Evolutionary conservation across 2,329 filamentous ascomycete species (phyloP).

Genomic region (Cladorrhinum sp.): DNA sequence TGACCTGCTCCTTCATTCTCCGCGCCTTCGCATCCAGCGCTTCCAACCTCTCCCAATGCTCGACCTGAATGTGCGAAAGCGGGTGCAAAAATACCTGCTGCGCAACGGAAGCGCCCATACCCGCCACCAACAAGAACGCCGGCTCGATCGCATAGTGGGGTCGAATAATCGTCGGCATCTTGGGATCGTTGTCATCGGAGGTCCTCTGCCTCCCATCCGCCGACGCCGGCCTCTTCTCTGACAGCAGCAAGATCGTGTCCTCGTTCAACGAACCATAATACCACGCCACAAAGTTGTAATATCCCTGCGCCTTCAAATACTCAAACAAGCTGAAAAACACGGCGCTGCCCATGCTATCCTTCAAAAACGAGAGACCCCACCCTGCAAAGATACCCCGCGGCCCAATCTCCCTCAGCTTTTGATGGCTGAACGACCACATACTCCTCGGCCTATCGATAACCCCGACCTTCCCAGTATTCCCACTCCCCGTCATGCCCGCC

Average conservation of each 20-base stretch:
- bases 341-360: conserved; percentile 67
- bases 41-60: conserved; percentile 71
- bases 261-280: conserved; percentile 62
- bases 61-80: conserved; percentile 65
- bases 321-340: conserved; percentile 75
- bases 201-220: conserved; percentile 12
- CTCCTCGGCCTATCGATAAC: conserved; percentile 45
- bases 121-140: conserved; percentile 65
- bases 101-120: conserved; percentile 63
- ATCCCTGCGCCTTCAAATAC: conserved; percentile 69
- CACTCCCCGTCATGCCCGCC: conserved; percentile 38
- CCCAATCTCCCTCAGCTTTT: conserved; percentile 69
- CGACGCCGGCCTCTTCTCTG: conserved; percentile 42
- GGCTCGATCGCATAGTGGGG: conserved; percentile 76
- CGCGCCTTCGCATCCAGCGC: conserved; percentile 62
- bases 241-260: conserved; percentile 49
- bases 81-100: conserved; percentile 72
- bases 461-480: conserved; percentile 28
- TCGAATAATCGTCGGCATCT: conserved; percentile 52
- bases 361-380: conserved; percentile 65
- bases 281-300: conserved; percentile 68
- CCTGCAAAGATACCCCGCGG: conserved; percentile 70
- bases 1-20: conserved; percentile 37
- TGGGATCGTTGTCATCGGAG: neutral
- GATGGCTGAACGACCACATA: conserved; percentile 69